A percentile compares a stretch with the other conserved stretches of the same genome.
Conservation (phyloP, 1,139 yeast genomes). For the Kodamaea ohmeri region DNA sequence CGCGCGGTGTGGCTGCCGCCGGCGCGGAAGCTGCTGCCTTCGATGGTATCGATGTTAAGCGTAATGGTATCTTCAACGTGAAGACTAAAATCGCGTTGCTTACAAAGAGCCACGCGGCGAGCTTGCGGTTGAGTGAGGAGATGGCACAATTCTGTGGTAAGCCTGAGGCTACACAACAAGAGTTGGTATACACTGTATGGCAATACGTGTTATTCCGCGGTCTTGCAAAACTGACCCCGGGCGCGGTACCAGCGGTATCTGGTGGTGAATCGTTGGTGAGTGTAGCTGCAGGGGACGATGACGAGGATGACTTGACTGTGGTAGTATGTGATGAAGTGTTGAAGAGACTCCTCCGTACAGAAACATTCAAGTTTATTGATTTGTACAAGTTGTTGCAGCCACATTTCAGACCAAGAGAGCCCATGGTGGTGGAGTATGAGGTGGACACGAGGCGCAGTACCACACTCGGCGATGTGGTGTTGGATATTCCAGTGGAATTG, state of each 20-base stretch:
- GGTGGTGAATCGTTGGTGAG: constrained; percentile 19
- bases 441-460: constrained; percentile 73
- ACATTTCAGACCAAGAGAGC: constrained; percentile 71
- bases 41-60: constrained; percentile 85
- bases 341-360: constrained; percentile 52
- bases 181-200: constrained; percentile 81
- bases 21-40: constrained; percentile 30
- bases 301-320: constrained; percentile 41
- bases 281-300: constrained; percentile 15
- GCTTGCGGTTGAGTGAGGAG: constrained; percentile 58
- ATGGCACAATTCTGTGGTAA: constrained; percentile 72
- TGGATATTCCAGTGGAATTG: constrained; percentile 69
- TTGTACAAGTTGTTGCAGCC: constrained; percentile 62
- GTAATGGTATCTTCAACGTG: constrained; percentile 70
- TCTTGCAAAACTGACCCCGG: constrained; percentile 47
- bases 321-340: constrained; percentile 68
- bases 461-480: constrained; percentile 75
- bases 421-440: constrained; percentile 71
- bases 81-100: constrained; percentile 73
- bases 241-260: constrained; percentile 40
- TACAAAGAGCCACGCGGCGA: constrained; percentile 66
- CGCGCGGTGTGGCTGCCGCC: constrained; percentile 3
- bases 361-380: constrained; percentile 64
- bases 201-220: constrained; percentile 79
- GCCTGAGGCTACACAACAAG: constrained; percentile 80